These are phyloP conservation scores for Coemansia biformis DNA, from an alignment of 192 early-diverging fungal genomes.

Conservation along the genomic window DNA sequence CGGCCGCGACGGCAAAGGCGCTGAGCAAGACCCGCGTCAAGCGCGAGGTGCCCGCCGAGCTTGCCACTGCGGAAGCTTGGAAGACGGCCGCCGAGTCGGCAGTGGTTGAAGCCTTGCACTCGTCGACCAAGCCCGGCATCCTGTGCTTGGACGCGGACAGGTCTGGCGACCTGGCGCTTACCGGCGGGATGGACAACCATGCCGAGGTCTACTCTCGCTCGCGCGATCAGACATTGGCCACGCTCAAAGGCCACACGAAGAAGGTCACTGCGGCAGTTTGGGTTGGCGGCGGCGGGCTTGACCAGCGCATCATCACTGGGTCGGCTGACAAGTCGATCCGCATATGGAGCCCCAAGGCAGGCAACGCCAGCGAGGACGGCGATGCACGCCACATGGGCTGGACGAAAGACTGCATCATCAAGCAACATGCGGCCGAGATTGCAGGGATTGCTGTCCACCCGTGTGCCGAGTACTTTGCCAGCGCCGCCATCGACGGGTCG, in stretches of 20 bases:
- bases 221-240: constrained; percentile 59
- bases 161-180: constrained; percentile 61
- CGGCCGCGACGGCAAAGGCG: constrained; percentile 47
- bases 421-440: constrained; percentile 66
- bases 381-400: constrained; percentile 19
- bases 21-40: constrained; percentile 67
- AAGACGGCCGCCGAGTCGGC: constrained; percentile 51
- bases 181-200: constrained; percentile 76
- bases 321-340: constrained; percentile 79
- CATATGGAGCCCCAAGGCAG: constrained; percentile 58
- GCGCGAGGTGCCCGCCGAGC: constrained; percentile 75
- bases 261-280: constrained; percentile 64
- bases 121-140: constrained; percentile 69
- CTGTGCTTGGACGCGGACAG: constrained; percentile 54
- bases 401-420: constrained; percentile 52
- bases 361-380: constrained; percentile 30
- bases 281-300: constrained; percentile 43
- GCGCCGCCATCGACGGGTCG: constrained; percentile 63
- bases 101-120: constrained; percentile 61
- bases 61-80: constrained; percentile 64
- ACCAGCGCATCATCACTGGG: constrained; percentile 61
- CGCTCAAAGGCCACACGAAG: constrained; percentile 80
- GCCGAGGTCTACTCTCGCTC: constrained; percentile 64
- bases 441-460: constrained; percentile 75
- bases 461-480: constrained; percentile 72